Base-by-base conservation (phyloP, 345 rosid genomes). In the Ricinus communis region DNA sequence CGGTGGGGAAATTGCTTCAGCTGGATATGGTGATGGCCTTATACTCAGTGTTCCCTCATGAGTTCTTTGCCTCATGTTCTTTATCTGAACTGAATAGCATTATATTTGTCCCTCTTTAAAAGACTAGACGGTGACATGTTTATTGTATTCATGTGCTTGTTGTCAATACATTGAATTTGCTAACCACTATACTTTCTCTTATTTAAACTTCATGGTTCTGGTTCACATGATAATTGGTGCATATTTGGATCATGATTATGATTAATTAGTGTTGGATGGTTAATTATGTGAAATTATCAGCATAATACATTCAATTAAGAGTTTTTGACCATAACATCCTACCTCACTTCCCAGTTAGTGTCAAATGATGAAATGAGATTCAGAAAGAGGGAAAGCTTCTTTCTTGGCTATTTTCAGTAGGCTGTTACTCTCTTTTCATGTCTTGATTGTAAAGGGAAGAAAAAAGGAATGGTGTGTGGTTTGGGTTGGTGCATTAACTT, bases 61-160 rank as follows among this genome's bases (percentile, higher is more conserved):
- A 78, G 76, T 77, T 80, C 70, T 71, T 66, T 64, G 74, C 85
- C 85, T 79, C 78, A 59, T 49, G 43, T 79, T 85, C 79, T 79
- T 67, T 82, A 77, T 83, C 87, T 64, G 19, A 58, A 71, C 62
- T 43, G 67, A 66, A 57, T 31, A 74, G 33, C 74, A 50, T 25
- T 77, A 31, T 31, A 58, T 65, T 74, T 85, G 22, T 57, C 51
- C 69, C 38, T 63, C 18, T 33, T 67, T 53, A 65, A 66, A 18
- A 41, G 71, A 63, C 53, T 66, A 63, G 78, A 77, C 58, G 52
- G 70, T 58, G 74, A 77, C 66, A 27, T 33, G 47, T 55, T 79
- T 81, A 81, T 75, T 74, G 75, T 67, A 71, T 83, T 83, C 88
- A 79, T 81, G 88, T 74, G 87, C 67, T 68, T 78, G 84, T 69